phyloP scores from a whole-genome alignment of 345 rosid genomes.

The Citropsis articulata region DNA sequence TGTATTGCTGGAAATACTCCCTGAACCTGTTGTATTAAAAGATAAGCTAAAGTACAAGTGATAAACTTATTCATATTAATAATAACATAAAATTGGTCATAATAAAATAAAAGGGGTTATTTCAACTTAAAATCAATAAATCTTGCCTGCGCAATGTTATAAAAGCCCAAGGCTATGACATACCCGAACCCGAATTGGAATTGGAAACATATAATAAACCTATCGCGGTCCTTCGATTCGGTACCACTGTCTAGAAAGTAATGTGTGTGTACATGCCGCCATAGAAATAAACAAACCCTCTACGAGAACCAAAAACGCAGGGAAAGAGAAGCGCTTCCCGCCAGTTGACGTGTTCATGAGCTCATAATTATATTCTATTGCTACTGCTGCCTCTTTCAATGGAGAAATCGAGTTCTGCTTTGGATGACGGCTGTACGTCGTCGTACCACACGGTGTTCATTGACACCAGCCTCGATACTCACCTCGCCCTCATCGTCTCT shows the following conservation, averaged over 20 bases:
- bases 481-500: slow-evolving; percentile 44
- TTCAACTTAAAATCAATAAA: no score
- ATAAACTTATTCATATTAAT: no score
- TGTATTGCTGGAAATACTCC: no score
- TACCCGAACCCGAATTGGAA: not conserved
- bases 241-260: not conserved
- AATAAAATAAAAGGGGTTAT: no score
- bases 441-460: slow-evolving; percentile 37
- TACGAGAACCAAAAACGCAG: not conserved
- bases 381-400: not conserved
- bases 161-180: fast-evolving
- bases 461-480: slow-evolving; percentile 61
- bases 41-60: no score
- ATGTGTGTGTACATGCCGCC: not conserved
- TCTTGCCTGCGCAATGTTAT: no score
- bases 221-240: not conserved
- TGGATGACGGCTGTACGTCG: slow-evolving; percentile 17
- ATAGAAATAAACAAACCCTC: not conserved
- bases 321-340: not conserved
- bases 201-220: no score
- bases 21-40: no score
- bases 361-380: not conserved
- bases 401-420: slow-evolving; percentile 20
- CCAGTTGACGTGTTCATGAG: not conserved
- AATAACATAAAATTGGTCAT: no score